Percentiles rank a stretch among this genome's conserved stretches.
Evolutionary conservation across 495 filamentous ascomycete genomes (phyloP).

Genomic region (Stereocaulon alpinum): DNA sequence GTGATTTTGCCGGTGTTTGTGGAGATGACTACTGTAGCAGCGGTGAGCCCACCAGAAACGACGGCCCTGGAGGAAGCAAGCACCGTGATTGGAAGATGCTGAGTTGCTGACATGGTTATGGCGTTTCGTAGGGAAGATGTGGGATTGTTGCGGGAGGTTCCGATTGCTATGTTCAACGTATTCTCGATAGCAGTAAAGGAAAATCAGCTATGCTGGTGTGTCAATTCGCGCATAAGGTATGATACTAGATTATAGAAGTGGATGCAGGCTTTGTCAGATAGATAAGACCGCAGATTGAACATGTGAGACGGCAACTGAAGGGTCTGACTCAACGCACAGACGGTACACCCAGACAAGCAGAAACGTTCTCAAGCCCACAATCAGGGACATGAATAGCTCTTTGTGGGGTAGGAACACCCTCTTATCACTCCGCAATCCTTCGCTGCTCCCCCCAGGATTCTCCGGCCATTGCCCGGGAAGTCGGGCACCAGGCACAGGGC

Average conservation of each 20-base stretch:
- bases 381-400: background rate
- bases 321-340: background rate
- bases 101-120: conserved; percentile 14
- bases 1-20: conserved; percentile 73
- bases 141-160: conserved; percentile 20
- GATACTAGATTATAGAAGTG: background rate
- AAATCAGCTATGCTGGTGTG: background rate
- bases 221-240: background rate
- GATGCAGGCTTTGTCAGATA: background rate
- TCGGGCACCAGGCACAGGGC: background rate
- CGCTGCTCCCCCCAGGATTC: background rate
- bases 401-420: conserved; percentile 14
- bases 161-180: background rate
- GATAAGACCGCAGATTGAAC: background rate
- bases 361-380: background rate
- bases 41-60: conserved; percentile 53
- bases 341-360: background rate
- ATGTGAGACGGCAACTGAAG: background rate
- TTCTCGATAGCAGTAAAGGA: background rate
- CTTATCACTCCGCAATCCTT: conserved; percentile 10
- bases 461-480: background rate
- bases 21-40: conserved; percentile 72
- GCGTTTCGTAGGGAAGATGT: conserved; percentile 20
- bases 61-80: conserved; percentile 77
- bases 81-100: conserved; percentile 45